Conservation (phyloP, 1,284 basidiomycete genomes). For the Naganishia albida region DNA sequence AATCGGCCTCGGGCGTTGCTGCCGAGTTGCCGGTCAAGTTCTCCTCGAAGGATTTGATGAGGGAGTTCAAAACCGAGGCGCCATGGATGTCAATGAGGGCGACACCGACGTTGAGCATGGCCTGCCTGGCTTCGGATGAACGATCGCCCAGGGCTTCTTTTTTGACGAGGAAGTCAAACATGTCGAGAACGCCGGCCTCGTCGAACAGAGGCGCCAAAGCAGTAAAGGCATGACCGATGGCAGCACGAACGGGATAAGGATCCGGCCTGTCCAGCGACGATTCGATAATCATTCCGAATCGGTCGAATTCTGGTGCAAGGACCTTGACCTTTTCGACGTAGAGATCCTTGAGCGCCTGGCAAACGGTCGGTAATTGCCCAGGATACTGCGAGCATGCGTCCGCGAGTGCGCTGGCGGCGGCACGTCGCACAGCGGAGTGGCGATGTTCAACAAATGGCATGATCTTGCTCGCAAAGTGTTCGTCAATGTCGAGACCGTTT, state of each 20-base stretch:
- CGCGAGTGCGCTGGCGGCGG: conserved; percentile 72
- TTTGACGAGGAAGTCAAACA: conserved; percentile 85
- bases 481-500: conserved; percentile 87
- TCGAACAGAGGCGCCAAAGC: conserved; percentile 70
- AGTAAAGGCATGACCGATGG: conserved; percentile 72
- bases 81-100: conserved; percentile 84
- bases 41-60: conserved; percentile 83
- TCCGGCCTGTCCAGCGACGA: conserved; percentile 87
- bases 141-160: conserved; percentile 88
- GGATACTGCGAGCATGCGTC: conserved; percentile 77
- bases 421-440: conserved; percentile 75
- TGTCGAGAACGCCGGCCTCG: conserved; percentile 67
- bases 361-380: conserved; percentile 61
- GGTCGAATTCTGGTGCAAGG: conserved; percentile 83
- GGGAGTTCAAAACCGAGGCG: conserved; percentile 66
- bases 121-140: conserved; percentile 74
- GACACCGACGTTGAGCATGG: conserved; percentile 83
- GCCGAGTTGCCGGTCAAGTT: conserved; percentile 68
- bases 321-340: conserved; percentile 88
- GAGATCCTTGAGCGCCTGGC: conserved; percentile 63
- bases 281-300: conserved; percentile 92
- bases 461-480: conserved; percentile 67
- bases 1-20: conserved; percentile 73
- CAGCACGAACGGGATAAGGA: conserved; percentile 83
- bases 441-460: conserved; percentile 74